Conservation (phyloP, 2,329 filamentous ascomycete genomes). For the Colletotrichum caudatum region DNA sequence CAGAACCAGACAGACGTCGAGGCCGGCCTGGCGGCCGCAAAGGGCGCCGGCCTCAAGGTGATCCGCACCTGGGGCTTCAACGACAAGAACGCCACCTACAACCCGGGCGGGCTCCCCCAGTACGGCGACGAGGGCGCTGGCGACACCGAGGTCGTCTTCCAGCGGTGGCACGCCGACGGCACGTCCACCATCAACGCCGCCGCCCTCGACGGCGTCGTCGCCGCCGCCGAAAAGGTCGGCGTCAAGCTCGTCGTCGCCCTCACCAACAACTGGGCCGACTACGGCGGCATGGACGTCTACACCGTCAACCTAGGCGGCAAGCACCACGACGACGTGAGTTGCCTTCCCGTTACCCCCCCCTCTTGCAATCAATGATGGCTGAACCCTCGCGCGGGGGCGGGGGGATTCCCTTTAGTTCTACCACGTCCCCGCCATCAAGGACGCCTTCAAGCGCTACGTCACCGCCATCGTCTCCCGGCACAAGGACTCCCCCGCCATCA, state of each 20-base stretch:
- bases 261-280: slow-evolving; percentile 68
- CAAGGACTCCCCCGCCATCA: slow-evolving; percentile 67
- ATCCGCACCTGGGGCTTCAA: slow-evolving; percentile 71
- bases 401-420: slow-evolving; percentile 59
- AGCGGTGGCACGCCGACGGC: slow-evolving; percentile 59
- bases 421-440: slow-evolving; percentile 61
- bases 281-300: slow-evolving; percentile 67
- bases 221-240: slow-evolving; percentile 59
- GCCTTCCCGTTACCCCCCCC: too few relatives aligned
- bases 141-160: slow-evolving; percentile 59
- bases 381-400: not conserved
- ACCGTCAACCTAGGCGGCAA: slow-evolving; percentile 61
- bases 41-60: slow-evolving; percentile 62
- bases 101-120: slow-evolving; percentile 59
- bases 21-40: slow-evolving; percentile 58
- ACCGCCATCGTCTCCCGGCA: slow-evolving; percentile 70
- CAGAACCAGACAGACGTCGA: slow-evolving; percentile 62
- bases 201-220: slow-evolving; percentile 63
- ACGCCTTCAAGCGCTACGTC: slow-evolving; percentile 69
- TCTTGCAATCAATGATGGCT: not conserved
- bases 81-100: slow-evolving; percentile 64
- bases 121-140: slow-evolving; percentile 64
- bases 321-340: slow-evolving; percentile 60
- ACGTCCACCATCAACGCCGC: slow-evolving; percentile 56
- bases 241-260: slow-evolving; percentile 64